Evolutionary conservation across 768 basidiomycete genomes (phyloP), one percentile per base, ranked within the genome.

Genomic region (Steccherinum ochraceum): DNA sequence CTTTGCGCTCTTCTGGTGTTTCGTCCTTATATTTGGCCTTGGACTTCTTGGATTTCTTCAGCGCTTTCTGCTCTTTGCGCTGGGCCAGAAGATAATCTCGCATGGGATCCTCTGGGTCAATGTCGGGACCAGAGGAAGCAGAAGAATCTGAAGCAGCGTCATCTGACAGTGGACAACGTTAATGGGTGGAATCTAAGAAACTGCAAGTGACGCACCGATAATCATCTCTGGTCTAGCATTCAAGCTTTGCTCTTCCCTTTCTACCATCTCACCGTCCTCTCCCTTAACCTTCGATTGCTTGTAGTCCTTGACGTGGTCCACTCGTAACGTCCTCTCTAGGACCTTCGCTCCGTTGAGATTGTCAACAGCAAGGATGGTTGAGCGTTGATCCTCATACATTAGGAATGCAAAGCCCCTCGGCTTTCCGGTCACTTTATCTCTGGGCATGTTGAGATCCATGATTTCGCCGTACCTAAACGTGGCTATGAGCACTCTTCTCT

Each of bases 61-160:
- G 67, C 2, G 76, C 81, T 57, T 84, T 87, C 61, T 81, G 79
- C 62, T 91, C 88, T 57, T 71, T 79, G 59, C 79, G 77, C 64
- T 94, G 79, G 1, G 82, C 77, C 35, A 93, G 69, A 26, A 99
- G 73, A 64, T 90, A 98, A 54, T 93, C 94, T 24, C 86, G 81
- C 96, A 99, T 98, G 1, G 96, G 96, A 68, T 99, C 96, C 64
- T 98, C 95, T 1, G 89, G 90, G 65, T 98, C 94, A 51, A 96
- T 87, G 7, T 80, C 75, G 23, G 83, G 77, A 16, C 71, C 76
- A 16, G 83, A 77, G 2, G 78, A 77, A 13, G 71, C 83, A 1
- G 86, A 84, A 3, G 84, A 84, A 26, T 87, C 85, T 4, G 86
- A 82, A 2, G 65, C 77, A 1, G 65, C 75, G 19, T 71, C 79